phyloP scores from a whole-genome alignment of 2,329 filamentous ascomycete genomes.

The Hypoxylon sp. region DNA sequence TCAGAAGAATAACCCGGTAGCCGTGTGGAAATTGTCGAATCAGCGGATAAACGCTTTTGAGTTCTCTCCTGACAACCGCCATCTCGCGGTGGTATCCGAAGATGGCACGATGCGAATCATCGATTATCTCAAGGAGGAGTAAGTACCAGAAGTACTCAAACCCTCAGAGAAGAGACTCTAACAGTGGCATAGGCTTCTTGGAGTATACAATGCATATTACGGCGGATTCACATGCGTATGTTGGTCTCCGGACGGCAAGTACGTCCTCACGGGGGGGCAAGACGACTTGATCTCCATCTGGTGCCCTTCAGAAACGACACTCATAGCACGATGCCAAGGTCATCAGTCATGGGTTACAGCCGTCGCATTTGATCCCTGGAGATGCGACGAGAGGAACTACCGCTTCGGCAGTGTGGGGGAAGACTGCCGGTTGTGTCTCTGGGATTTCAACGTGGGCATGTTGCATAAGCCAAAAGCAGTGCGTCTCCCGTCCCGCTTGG shows the following conservation, averaged over 20 bases:
- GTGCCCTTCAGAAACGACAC: slow-evolving; percentile 84
- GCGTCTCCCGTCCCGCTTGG: slow-evolving; percentile 56
- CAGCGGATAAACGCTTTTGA: slow-evolving; percentile 91
- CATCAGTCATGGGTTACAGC: slow-evolving; percentile 96
- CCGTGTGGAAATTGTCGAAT: slow-evolving; percentile 92
- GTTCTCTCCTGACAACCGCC: slow-evolving; percentile 89
- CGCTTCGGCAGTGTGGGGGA: slow-evolving; percentile 96
- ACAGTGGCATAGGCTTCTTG: slow-evolving; percentile 72
- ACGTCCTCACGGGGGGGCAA: slow-evolving; percentile 93
- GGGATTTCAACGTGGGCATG: slow-evolving; percentile 99
- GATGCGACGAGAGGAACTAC: slow-evolving; percentile 95
- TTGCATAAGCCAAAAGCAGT: slow-evolving; percentile 89
- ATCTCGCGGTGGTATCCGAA: slow-evolving; percentile 90
- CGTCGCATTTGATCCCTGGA: slow-evolving; percentile 96
- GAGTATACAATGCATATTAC: slow-evolving; percentile 91
- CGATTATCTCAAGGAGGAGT: slow-evolving; percentile 92
- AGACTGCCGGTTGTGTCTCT: slow-evolving; percentile 88
- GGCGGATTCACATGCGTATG: slow-evolving; percentile 92
- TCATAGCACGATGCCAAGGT: slow-evolving; percentile 93
- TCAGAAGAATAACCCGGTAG: slow-evolving; percentile 92
- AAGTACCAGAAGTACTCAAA: slow-evolving; percentile 51
- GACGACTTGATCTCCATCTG: slow-evolving; percentile 97
- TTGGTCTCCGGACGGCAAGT: slow-evolving; percentile 98
- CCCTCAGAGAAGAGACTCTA: background rate
- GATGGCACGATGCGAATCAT: slow-evolving; percentile 91